Evolutionary conservation across 2,329 filamentous ascomycete species (phyloP), one percentile per base, ranked within the genome.

Genomic region (Cryoendolithus antarcticus): DNA sequence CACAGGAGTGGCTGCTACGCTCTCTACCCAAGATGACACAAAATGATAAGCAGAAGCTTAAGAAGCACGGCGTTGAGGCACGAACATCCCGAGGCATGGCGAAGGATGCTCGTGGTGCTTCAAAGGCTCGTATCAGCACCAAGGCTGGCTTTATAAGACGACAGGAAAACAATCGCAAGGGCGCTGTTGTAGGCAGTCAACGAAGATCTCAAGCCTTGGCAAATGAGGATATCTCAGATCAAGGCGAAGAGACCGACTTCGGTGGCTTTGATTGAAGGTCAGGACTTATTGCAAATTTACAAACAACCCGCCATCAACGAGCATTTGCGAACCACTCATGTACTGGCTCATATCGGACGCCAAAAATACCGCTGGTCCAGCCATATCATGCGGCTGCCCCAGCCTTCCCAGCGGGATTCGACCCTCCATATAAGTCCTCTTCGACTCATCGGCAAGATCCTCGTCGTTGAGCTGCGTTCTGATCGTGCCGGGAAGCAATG

Each of bases 241-340:
- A 28, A 30, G 48, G 24, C 36, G 48, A 51, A n/a, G 57, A 55
- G 31, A 55, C 54, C 30, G 62, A 62, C 32, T 66, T 66, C 54
- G 61, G 57, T 35, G 64, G 63, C 4, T 64, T 65, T 44, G 62
- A 62, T 38, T 56, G 41, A 51, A 30, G 10, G 19, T 6, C 28
- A 27, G n/a, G 9, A 37, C 6, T 48, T 62, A 89, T 61, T 91
- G 85, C 51, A 93, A 65, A 61, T 93, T 93, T 9, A 93, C 86
- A 67, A 91, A 94, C 45, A 89, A 59, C 0, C 88, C 86, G 8
- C 86, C 88, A 61, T 94, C 86, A 9, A 94, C 86, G 46, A 94
- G 60, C 49, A 94, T 55, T 61, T 91, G 84, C 10, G 84, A 80
- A 0, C 86, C 86, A 43, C 77, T 89, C 63, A 89, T 81, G 62